Evolutionary conservation across 2,329 filamentous ascomycete genomes (phyloP).

Genomic region (Ilyonectria sp.): DNA sequence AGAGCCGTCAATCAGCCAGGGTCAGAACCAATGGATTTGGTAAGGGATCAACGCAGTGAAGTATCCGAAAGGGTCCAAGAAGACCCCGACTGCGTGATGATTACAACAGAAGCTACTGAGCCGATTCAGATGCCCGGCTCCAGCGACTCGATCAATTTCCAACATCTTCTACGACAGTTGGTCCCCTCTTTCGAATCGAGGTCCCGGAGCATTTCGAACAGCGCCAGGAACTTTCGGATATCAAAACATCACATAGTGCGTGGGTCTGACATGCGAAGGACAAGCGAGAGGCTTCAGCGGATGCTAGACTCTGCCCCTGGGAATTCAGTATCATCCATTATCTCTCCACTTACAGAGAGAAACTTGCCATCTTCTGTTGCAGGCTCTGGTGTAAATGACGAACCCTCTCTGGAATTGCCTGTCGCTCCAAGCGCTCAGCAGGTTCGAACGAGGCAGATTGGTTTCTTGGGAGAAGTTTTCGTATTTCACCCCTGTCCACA

Average conservation of each 20-base stretch:
- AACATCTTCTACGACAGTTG: conserved; percentile 8
- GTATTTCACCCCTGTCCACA: conserved; percentile 2
- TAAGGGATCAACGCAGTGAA: background rate
- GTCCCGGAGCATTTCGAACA: conserved; percentile 9
- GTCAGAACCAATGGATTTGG: background rate
- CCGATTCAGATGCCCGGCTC: background rate
- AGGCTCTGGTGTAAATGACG: background rate
- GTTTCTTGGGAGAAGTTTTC: conserved; percentile 19
- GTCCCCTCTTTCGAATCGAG: conserved; percentile 19
- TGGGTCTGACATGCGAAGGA: background rate
- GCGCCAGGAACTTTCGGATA: conserved; percentile 15
- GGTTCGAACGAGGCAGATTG: conserved; percentile 20
- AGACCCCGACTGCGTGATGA: too few species aligned
- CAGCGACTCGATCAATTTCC: background rate
- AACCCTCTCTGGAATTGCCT: conserved; percentile 2
- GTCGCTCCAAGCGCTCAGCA: conserved; percentile 2
- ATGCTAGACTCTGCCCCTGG: background rate
- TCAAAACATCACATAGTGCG: conserved; percentile 1
- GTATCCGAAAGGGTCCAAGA: background rate
- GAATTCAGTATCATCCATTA: background rate
- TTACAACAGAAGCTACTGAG: too few species aligned
- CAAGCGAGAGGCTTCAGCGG: conserved; percentile 7
- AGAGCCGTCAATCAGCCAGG: background rate
- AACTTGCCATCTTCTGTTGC: background rate
- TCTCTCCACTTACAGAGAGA: background rate